phyloP scores from a whole-genome alignment of 2,329 filamentous ascomycete species.

The Penicillium sp. region DNA sequence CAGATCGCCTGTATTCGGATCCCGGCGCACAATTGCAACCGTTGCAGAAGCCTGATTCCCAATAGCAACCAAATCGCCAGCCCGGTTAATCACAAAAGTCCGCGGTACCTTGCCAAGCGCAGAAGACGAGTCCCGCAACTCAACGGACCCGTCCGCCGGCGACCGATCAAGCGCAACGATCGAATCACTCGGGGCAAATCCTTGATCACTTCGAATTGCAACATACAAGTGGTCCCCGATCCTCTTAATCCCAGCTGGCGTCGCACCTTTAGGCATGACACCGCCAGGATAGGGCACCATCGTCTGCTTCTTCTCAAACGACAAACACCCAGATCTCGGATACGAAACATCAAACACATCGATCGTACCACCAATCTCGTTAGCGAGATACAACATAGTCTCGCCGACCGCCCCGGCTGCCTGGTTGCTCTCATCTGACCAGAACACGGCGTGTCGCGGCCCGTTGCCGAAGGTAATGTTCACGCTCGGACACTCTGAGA shows the following conservation, averaged over 20 bases:
- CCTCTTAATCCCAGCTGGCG: conserved; percentile 28
- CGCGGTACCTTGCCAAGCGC: conserved; percentile 65
- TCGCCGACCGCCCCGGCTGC: conserved; percentile 14
- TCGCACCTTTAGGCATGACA: conserved; percentile 27
- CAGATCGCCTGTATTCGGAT: conserved; percentile 59
- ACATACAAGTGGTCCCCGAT: conserved; percentile 28
- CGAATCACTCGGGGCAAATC: conserved; percentile 30
- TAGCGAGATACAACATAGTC: conserved; percentile 47
- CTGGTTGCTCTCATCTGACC: conserved; percentile 18
- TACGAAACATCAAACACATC: conserved; percentile 46
- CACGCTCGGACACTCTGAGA: conserved; percentile 47
- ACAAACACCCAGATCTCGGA: conserved; percentile 26
- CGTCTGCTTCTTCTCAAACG: conserved; percentile 25
- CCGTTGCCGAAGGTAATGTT: conserved; percentile 54
- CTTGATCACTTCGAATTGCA: conserved; percentile 33
- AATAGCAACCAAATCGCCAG: conserved; percentile 63
- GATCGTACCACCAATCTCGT: conserved; percentile 57
- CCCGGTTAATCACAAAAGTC: conserved; percentile 65
- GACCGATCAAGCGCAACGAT: conserved; percentile 27
- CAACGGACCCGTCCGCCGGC: conserved; percentile 60
- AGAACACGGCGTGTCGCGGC: conserved; percentile 65
- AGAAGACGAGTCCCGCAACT: conserved; percentile 57
- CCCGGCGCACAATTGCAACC: conserved; percentile 61
- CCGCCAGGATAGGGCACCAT: conserved; percentile 27
- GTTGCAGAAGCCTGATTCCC: conserved; percentile 61